A percentile compares a stretch with the other conserved stretches of the same genome.
Conservation (phyloP, 495 filamentous ascomycete genomes). For the Tuber melanosporum region DNA sequence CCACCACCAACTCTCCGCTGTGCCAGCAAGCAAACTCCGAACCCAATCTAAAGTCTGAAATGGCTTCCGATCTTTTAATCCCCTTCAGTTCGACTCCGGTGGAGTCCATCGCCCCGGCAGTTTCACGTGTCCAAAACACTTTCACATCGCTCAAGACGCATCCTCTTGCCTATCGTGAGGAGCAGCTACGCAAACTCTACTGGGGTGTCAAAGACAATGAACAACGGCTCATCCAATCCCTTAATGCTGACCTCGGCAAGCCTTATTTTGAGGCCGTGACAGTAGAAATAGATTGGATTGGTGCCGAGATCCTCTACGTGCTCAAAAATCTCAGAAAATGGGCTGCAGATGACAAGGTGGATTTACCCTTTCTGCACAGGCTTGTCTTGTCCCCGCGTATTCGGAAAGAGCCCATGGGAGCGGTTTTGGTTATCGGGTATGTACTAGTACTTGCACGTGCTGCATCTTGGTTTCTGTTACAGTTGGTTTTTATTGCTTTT, state of each 20-base stretch:
- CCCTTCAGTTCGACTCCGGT: constrained; percentile 26
- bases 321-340: constrained; percentile 69
- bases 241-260: constrained; percentile 68
- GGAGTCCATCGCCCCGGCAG: constrained; percentile 21
- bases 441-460: constrained; percentile 12
- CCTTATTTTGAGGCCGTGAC: constrained; percentile 50
- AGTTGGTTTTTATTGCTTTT: constrained; percentile 4
- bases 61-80: not conserved
- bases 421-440: constrained; percentile 77
- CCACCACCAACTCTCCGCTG: not conserved
- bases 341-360: constrained; percentile 69
- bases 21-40: not conserved
- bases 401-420: constrained; percentile 83
- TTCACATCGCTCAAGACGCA: constrained; percentile 60
- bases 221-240: constrained; percentile 61
- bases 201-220: constrained; percentile 79
- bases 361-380: constrained; percentile 50
- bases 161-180: constrained; percentile 68
- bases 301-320: constrained; percentile 60
- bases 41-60: not conserved
- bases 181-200: constrained; percentile 86
- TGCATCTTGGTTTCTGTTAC: constrained; percentile 5
- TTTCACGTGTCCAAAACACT: constrained; percentile 20
- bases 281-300: constrained; percentile 32
- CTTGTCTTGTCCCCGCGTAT: constrained; percentile 60